Evolutionary conservation across 345 rosid species (phyloP).

Genomic region (Acer yangbiense): DNA sequence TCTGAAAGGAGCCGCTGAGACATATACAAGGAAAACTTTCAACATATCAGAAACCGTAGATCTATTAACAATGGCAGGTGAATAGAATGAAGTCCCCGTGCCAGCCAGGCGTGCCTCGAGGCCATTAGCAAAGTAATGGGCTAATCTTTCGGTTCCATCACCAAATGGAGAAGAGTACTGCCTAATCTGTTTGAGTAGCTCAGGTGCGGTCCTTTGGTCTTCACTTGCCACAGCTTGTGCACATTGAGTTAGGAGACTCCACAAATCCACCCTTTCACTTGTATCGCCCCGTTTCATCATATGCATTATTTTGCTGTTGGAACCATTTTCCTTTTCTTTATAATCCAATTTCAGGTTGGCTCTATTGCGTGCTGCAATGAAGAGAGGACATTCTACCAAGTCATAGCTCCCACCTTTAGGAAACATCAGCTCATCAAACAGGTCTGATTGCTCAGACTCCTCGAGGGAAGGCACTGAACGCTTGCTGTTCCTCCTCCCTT

Average conservation of each 20-base stretch:
- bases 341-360: background rate
- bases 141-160: constrained; percentile 42
- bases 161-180: constrained; percentile 41
- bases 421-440: constrained; percentile 46
- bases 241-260: constrained; percentile 33
- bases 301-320: constrained; percentile 8
- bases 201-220: constrained; percentile 34
- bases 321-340: background rate
- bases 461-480: constrained; percentile 45
- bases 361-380: background rate
- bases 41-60: constrained; percentile 27
- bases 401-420: constrained; percentile 27
- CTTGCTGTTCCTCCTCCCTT: constrained; percentile 47
- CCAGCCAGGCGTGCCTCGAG: constrained; percentile 43
- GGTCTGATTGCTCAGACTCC: constrained; percentile 44
- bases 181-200: constrained; percentile 36
- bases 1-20: constrained; percentile 24
- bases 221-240: constrained; percentile 37
- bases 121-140: constrained; percentile 44
- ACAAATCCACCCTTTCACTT: constrained; percentile 33
- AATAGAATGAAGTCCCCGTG: constrained; percentile 16
- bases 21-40: constrained; percentile 24
- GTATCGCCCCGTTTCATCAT: constrained; percentile 11
- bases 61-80: constrained; percentile 6
- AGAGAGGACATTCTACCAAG: background rate